These are phyloP conservation scores for Aureoboletus auriporus DNA, from an alignment of 768 basidiomycete genomes.

Conservation along the genomic window DNA sequence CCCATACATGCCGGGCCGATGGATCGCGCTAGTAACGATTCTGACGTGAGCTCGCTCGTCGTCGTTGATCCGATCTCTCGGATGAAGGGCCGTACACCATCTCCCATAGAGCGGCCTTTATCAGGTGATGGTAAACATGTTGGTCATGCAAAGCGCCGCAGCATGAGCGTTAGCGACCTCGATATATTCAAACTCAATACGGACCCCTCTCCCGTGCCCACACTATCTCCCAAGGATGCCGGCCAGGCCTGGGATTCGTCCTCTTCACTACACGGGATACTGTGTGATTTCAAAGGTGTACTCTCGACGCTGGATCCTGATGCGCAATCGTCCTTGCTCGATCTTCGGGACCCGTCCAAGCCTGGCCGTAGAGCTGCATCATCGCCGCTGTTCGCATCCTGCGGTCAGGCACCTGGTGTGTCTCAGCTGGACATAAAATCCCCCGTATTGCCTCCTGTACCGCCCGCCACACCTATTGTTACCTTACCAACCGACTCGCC, in stretches of 20 bases:
- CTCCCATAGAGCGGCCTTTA: slow-evolving; percentile 27
- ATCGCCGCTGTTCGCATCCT: slow-evolving; percentile 35
- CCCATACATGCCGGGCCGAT: slow-evolving; percentile 42
- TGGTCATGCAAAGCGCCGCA: slow-evolving; percentile 51
- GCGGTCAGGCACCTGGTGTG: slow-evolving; percentile 21
- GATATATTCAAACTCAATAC: slow-evolving; percentile 47
- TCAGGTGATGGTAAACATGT: slow-evolving; percentile 26
- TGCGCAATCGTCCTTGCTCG: slow-evolving; percentile 46
- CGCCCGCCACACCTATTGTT: slow-evolving; percentile 20
- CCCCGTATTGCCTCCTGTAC: slow-evolving; percentile 14
- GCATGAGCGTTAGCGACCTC: slow-evolving; percentile 69
- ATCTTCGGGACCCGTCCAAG: slow-evolving; percentile 63
- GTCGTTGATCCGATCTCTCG: slow-evolving; percentile 48
- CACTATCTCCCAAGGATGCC: slow-evolving; percentile 33
- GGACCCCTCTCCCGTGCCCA: slow-evolving; percentile 34
- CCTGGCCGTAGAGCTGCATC: slow-evolving; percentile 43
- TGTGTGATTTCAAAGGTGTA: slow-evolving; percentile 72
- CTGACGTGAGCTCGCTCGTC: slow-evolving; percentile 55
- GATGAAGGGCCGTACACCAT: slow-evolving; percentile 31
- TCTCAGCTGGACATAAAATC: slow-evolving; percentile 19
- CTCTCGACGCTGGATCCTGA: slow-evolving; percentile 62
- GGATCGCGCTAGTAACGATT: slow-evolving; percentile 36
- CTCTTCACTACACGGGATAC: slow-evolving; percentile 52
- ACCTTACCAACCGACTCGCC: slow-evolving; percentile 22
- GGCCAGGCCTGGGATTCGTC: slow-evolving; percentile 38